These are phyloP conservation scores for Phytopythium montanum DNA, from an alignment of 352 stramenopile genomes.

Conservation along the genomic window DNA sequence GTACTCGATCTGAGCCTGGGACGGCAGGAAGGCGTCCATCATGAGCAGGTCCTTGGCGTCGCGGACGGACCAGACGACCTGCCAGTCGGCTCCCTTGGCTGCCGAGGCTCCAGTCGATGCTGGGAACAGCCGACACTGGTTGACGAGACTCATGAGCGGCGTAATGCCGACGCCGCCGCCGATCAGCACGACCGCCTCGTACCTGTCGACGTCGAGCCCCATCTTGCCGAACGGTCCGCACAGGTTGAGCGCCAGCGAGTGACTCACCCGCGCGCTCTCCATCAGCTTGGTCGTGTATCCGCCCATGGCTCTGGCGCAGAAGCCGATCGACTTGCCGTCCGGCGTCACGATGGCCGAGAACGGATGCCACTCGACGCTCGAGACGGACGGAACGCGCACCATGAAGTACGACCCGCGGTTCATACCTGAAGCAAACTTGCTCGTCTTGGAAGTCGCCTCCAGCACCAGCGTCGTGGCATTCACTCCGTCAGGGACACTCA, in stretches of 20 bases:
- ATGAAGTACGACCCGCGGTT: constrained; percentile 74
- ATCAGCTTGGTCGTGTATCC: constrained; percentile 50
- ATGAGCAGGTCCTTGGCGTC: constrained; percentile 61
- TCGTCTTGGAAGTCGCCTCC: constrained; percentile 46
- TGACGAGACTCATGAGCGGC: constrained; percentile 69
- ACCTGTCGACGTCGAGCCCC: constrained; percentile 55
- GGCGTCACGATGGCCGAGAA: constrained; percentile 78
- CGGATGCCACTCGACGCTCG: constrained; percentile 66
- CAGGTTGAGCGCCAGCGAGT: constrained; percentile 45
- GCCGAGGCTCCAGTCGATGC: constrained; percentile 11
- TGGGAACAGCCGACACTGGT: constrained; percentile 52
- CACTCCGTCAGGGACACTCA: constrained; percentile 31
- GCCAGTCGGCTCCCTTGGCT: constrained; percentile 39
- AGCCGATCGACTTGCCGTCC: constrained; percentile 74
- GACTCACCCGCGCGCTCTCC: constrained; percentile 35
- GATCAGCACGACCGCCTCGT: constrained; percentile 64
- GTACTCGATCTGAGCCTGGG: constrained; percentile 39
- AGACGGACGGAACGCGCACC: constrained; percentile 65
- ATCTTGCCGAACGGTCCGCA: constrained; percentile 69
- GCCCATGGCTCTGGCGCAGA: constrained; percentile 63
- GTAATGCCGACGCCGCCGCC: constrained; percentile 76
- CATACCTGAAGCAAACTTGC: constrained; percentile 51
- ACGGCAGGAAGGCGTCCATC: constrained; percentile 65
- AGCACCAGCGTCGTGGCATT: constrained; percentile 58
- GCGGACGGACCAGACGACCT: constrained; percentile 64